These are phyloP conservation scores for Perkinsus olseni DNA, from an alignment of 169 alveolate species.

Conservation along the genomic window DNA sequence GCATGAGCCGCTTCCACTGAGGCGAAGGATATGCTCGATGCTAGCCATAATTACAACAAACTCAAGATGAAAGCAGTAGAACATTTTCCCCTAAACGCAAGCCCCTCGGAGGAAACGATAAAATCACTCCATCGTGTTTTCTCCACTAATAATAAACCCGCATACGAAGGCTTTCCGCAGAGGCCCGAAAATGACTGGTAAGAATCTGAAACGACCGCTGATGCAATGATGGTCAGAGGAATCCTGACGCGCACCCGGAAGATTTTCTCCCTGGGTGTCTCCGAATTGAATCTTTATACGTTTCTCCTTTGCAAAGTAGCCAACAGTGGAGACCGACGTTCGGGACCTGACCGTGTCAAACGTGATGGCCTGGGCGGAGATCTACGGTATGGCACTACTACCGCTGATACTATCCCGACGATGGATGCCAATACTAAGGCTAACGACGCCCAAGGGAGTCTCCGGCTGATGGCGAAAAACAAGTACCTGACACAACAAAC, in stretches of 20 bases:
- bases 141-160: background rate
- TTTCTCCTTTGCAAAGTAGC: background rate
- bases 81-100: background rate
- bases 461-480: background rate
- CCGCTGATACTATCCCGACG: background rate
- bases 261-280: background rate
- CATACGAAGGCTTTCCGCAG: background rate
- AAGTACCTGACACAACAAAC: background rate
- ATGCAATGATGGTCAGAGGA: background rate
- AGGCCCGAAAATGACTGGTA: background rate
- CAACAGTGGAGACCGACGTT: background rate
- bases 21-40: background rate
- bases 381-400: background rate
- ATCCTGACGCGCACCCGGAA: background rate
- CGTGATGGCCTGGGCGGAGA: no score
- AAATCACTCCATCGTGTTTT: background rate
- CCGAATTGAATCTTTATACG: background rate
- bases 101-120: background rate
- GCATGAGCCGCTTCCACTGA: background rate
- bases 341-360: no score
- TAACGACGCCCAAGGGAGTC: background rate
- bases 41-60: background rate
- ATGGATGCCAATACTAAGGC: background rate
- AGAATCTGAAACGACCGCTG: background rate
- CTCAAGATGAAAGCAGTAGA: background rate